Evolutionary conservation across 768 basidiomycete genomes (phyloP), one percentile per base, ranked within the genome.

Genomic region (Gloeopeniophorella convolvens): DNA sequence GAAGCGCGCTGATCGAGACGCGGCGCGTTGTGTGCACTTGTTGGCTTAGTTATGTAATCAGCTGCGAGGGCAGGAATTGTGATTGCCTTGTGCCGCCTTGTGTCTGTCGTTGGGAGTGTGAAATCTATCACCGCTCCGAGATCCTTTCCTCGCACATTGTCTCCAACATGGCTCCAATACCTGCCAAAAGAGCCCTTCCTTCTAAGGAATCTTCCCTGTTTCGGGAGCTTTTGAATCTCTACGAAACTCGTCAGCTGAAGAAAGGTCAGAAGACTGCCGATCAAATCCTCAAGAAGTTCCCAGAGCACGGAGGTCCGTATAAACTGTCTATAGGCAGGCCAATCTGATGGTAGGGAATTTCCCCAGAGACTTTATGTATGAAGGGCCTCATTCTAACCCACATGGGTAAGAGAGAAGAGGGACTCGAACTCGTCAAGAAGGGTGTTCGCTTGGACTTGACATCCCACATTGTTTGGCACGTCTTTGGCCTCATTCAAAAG

Each of bases 381-480:
- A 96, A 95, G 64, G 95, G 95, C 1, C 81, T 98, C 42, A 74
- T 96, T 45, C 70, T 85, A 60, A 83, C 82, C 26, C 86, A 86
- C 63, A 80, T 83, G 79, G 89, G 82, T 42, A 75, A 76, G 63
- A 82, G 82, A 54, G 89, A 85, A 24, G 80, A 92, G 56, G 92
- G 92, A 26, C 72, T 87, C 50, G 83, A 87, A 31, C 76, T 90
- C 37, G 85, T 91, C 58, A 85, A 86, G 72, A 84, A 88, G 59
- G 92, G 92, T 50, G 76, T 90, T 57, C 76, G 80, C 35, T 73
- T 83, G 40, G 89, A 94, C 68, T 69, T 89, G 47, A 83, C 79
- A 27, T 93, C 90, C 16, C 93, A 97, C 62, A 97, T 99, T 63
- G 86, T 85, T 63, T 98, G 96, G 94, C 96, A 99, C 68, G 95